phyloP scores from a whole-genome alignment of 306 rosid species.

The Cucurbita ficifolia region DNA sequence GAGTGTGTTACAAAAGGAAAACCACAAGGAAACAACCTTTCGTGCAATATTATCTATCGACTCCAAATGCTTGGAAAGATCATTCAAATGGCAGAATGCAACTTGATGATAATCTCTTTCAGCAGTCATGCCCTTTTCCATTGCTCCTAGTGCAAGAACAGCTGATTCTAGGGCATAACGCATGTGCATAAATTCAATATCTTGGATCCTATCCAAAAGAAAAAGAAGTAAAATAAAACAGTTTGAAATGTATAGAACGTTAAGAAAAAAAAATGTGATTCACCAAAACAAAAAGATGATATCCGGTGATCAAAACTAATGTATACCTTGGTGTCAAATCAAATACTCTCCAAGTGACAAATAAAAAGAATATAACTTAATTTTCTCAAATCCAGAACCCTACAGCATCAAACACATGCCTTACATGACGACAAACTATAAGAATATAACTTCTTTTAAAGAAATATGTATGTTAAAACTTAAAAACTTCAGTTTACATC shows the following conservation, averaged over 20 bases:
- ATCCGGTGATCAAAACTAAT: not conserved
- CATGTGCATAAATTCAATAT: slow-evolving; percentile 95
- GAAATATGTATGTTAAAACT: not conserved
- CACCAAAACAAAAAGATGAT: not conserved
- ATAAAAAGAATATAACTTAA: not conserved
- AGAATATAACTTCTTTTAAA: not conserved
- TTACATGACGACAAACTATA: not conserved
- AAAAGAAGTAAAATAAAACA: slow-evolving; percentile 9
- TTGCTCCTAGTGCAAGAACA: slow-evolving; percentile 75
- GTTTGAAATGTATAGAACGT: slow-evolving; percentile 13
- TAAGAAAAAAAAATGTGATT: slow-evolving; percentile 9
- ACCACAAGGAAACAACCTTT: slow-evolving; percentile 41
- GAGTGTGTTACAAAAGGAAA: slow-evolving; percentile 11
- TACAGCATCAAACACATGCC: not conserved
- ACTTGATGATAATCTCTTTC: slow-evolving; percentile 38
- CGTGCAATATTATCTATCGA: slow-evolving; percentile 67
- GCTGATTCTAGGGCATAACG: slow-evolving; percentile 83
- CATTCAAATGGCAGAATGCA: slow-evolving; percentile 60
- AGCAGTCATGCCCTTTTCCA: slow-evolving; percentile 43
- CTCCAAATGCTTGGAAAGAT: slow-evolving; percentile 73
- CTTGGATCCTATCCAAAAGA: slow-evolving; percentile 54
- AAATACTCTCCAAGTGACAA: not conserved
- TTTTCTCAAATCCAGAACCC: not conserved
- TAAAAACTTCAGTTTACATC: slow-evolving; percentile 1
- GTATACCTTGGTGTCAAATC: not conserved